A percentile compares a stretch with the other conserved stretches of the same genome.
These are phyloP conservation scores for Aspergillus sergii DNA, from an alignment of 2,329 filamentous ascomycete genomes.

Conservation along the genomic window DNA sequence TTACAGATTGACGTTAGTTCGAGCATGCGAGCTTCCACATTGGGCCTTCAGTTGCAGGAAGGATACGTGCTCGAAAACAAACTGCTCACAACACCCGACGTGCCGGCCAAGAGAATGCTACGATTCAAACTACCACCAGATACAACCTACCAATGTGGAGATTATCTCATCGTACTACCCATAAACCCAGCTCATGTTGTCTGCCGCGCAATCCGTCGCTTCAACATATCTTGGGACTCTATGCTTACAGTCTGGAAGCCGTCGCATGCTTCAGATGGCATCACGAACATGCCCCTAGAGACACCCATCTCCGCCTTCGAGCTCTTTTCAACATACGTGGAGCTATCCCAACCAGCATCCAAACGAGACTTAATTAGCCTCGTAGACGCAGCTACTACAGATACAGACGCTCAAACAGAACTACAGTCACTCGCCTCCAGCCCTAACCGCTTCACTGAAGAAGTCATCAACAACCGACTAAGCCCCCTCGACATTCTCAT, in stretches of 20 bases:
- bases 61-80: constrained; percentile 60
- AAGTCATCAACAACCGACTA: constrained; percentile 59
- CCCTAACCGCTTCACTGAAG: constrained; percentile 46
- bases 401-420: constrained; percentile 52
- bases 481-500: constrained; percentile 67
- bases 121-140: constrained; percentile 68
- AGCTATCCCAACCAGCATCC: constrained; percentile 72
- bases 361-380: constrained; percentile 59
- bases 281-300: constrained; percentile 53
- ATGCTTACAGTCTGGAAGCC: constrained; percentile 63
- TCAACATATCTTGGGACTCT: constrained; percentile 70
- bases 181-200: constrained; percentile 67
- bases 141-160: constrained; percentile 69
- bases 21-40: constrained; percentile 56
- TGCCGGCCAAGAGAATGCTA: constrained; percentile 64
- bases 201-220: constrained; percentile 63
- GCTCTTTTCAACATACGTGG: constrained; percentile 70
- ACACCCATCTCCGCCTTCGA: constrained; percentile 63
- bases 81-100: constrained; percentile 54
- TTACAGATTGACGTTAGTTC: constrained; percentile 55
- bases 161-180: constrained; percentile 75
- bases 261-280: constrained; percentile 45
- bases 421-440: constrained; percentile 33
- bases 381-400: constrained; percentile 50
- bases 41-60: constrained; percentile 66